Evolutionary conservation across 1,139 yeast genomes (phyloP).

Genomic region (Tardiomyces digboiensis): DNA sequence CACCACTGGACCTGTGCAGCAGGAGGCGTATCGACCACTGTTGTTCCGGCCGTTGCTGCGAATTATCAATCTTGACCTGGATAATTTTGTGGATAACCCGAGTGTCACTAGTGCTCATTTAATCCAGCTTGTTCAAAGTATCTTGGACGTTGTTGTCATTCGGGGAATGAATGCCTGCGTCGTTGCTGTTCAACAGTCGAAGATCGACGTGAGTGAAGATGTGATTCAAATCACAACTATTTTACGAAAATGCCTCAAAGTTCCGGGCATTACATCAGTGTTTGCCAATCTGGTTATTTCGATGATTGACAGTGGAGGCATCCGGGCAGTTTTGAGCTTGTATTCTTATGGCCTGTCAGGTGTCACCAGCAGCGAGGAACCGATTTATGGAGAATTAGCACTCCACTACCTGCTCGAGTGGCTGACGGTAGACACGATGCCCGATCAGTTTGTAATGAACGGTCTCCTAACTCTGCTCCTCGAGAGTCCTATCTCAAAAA

Average conservation of each 20-base stretch:
- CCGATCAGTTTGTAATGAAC: conserved; percentile 51
- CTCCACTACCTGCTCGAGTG: conserved; percentile 63
- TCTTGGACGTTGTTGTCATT: conserved; percentile 21
- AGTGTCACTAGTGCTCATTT: conserved; percentile 7
- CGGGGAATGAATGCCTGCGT: conserved; percentile 17
- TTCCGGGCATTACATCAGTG: conserved; percentile 43
- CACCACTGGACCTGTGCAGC: neutral
- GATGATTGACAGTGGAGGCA: conserved; percentile 49
- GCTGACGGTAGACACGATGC: conserved; percentile 50
- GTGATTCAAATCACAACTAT: conserved; percentile 53
- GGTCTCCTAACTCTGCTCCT: conserved; percentile 65
- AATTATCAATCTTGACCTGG: conserved; percentile 19
- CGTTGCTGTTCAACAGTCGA: neutral
- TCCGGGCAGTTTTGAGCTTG: conserved; percentile 52
- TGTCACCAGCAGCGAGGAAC: conserved; percentile 44
- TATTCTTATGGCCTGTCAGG: conserved; percentile 49
- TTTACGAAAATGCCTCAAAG: conserved; percentile 44
- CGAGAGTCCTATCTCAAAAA: conserved; percentile 64
- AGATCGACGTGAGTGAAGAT: conserved; percentile 39
- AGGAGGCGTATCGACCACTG: neutral
- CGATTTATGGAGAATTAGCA: conserved; percentile 63
- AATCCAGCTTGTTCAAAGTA: conserved; percentile 16
- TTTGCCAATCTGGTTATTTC: conserved; percentile 40
- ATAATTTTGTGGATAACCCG: conserved; percentile 8
- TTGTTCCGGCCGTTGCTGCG: conserved; percentile 17